Evolutionary conservation across 768 basidiomycete genomes (phyloP).

Genomic region (Serendipita sp.): DNA sequence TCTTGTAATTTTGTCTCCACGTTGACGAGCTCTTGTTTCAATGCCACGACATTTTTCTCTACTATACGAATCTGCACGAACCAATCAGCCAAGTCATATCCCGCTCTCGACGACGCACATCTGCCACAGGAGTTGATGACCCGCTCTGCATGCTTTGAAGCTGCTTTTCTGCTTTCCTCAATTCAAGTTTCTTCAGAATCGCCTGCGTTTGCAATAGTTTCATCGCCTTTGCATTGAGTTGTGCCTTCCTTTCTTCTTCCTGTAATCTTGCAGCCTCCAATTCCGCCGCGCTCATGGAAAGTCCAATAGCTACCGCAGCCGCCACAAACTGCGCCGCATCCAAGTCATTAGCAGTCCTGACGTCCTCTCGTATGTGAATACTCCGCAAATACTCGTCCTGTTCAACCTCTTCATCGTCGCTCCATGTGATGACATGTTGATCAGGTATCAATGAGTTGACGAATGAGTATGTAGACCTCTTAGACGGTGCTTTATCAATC

Average conservation of each 20-base stretch:
- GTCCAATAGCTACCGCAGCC: not conserved
- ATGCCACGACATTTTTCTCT: no score
- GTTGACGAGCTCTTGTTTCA: no score
- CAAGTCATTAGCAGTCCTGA: not conserved
- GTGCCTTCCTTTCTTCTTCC: slow-evolving; percentile 5
- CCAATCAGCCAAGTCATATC: no score
- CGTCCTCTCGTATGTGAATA: not conserved
- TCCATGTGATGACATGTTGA: not conserved
- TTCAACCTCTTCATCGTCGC: not conserved
- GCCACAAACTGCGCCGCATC: not conserved
- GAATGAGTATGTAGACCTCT: not conserved
- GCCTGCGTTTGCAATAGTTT: not conserved
- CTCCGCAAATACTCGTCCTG: not conserved
- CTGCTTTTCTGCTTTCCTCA: not conserved
- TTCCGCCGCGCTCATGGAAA: not conserved
- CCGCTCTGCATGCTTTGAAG: not conserved
- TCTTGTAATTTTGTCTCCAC: no score
- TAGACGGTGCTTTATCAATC: not conserved
- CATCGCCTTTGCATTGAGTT: not conserved
- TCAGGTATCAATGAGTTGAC: not conserved
- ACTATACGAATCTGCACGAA: no score
- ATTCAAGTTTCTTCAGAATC: not conserved
- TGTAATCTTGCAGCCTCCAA: slow-evolving; percentile 1
- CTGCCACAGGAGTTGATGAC: not conserved
- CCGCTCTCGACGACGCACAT: not conserved